These are phyloP conservation scores for Cladobotryum protrusum DNA, from an alignment of 2,329 filamentous ascomycete species.

Conservation along the genomic window DNA sequence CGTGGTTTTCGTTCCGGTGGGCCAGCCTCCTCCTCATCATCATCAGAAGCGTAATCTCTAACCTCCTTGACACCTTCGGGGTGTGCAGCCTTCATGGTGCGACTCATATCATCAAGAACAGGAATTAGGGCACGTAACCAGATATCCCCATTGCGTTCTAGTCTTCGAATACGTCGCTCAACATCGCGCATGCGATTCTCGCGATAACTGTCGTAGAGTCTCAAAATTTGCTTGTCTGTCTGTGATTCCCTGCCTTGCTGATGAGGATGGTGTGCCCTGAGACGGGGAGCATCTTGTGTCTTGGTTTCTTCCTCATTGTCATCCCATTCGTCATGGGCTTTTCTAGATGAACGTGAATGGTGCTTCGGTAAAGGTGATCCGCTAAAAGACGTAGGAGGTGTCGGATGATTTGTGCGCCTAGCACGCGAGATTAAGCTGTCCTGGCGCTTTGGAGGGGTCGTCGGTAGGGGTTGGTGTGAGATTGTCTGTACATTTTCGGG, in stretches of 20 bases:
- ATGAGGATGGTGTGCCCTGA: no score
- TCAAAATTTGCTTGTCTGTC: slow-evolving; percentile 29
- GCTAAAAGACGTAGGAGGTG: slow-evolving; percentile 25
- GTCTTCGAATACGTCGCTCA: slow-evolving; percentile 38
- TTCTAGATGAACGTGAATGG: slow-evolving; percentile 16
- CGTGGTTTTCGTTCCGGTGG: slow-evolving; percentile 7
- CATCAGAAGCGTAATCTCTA: slow-evolving; percentile 28
- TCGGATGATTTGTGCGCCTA: slow-evolving; percentile 16
- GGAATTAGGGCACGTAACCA: slow-evolving; percentile 40
- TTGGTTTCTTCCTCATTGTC: slow-evolving; percentile 23
- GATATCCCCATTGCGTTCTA: slow-evolving; percentile 42
- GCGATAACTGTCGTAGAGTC: slow-evolving; percentile 35
- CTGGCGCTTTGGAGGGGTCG: background rate
- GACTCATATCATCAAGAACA: slow-evolving; percentile 39
- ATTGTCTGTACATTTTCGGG: no score
- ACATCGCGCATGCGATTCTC: slow-evolving; percentile 41
- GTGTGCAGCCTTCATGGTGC: slow-evolving; percentile 21
- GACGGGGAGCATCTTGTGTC: slow-evolving; percentile 14
- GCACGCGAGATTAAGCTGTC: no score
- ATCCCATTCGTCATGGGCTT: slow-evolving; percentile 30
- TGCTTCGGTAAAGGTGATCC: slow-evolving; percentile 22
- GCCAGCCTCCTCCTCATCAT: slow-evolving; percentile 16
- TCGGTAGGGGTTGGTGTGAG: background rate
- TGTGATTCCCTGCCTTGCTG: slow-evolving; percentile 17
- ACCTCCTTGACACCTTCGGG: slow-evolving; percentile 5